phyloP scores from a whole-genome alignment of 768 basidiomycete genomes.

The Boletus vermiculosoides region DNA sequence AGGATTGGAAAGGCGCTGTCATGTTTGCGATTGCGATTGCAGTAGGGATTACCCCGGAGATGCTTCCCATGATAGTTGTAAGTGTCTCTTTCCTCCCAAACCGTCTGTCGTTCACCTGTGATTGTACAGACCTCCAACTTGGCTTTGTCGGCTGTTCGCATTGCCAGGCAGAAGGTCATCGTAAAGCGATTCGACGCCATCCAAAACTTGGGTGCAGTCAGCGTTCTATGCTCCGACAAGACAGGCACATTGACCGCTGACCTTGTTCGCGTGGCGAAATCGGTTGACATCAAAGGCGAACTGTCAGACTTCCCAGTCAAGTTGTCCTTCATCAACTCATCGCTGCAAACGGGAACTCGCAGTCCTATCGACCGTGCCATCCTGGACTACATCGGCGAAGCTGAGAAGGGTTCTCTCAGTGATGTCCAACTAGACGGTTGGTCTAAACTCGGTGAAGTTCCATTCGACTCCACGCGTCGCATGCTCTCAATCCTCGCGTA shows the following conservation, averaged over 20 bases:
- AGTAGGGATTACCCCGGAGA: slow-evolving; percentile 33
- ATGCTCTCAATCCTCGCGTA: slow-evolving; percentile 37
- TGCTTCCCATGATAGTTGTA: slow-evolving; percentile 36
- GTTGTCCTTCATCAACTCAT: slow-evolving; percentile 34
- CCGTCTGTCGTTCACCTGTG: slow-evolving; percentile 15
- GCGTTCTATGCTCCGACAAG: slow-evolving; percentile 59
- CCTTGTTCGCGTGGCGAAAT: slow-evolving; percentile 38
- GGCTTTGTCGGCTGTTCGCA: slow-evolving; percentile 54
- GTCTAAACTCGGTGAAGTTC: slow-evolving; percentile 35
- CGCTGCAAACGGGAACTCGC: slow-evolving; percentile 35
- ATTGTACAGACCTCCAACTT: slow-evolving; percentile 57
- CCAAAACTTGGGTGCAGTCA: slow-evolving; percentile 59
- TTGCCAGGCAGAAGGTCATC: slow-evolving; percentile 58
- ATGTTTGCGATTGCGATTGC: slow-evolving; percentile 34
- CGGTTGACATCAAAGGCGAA: slow-evolving; percentile 22
- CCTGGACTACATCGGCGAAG: slow-evolving; percentile 25
- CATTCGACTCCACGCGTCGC: slow-evolving; percentile 37
- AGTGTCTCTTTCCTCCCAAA: neutral
- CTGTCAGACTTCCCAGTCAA: slow-evolving; percentile 25
- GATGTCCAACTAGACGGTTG: slow-evolving; percentile 18
- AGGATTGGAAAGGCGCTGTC: slow-evolving; percentile 31
- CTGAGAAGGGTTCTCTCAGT: slow-evolving; percentile 8
- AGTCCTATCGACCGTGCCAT: slow-evolving; percentile 37
- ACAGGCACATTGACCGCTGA: slow-evolving; percentile 57
- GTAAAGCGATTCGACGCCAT: slow-evolving; percentile 63